These are phyloP conservation scores for Gracilaria caudata DNA, from an alignment of 23 red algal genomes.

Conservation along the genomic window DNA sequence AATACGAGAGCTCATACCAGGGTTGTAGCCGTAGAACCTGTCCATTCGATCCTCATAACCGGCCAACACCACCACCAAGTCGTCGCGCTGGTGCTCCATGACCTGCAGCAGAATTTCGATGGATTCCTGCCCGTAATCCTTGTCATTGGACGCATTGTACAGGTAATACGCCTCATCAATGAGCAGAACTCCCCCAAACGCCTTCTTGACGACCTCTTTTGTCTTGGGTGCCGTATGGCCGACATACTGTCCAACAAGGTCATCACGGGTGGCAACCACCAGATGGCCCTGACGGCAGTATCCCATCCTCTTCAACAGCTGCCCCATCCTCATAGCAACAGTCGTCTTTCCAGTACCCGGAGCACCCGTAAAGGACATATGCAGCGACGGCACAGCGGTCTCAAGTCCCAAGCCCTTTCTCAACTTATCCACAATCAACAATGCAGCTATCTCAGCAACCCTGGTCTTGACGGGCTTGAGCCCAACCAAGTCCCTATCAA, in stretches of 20 bases:
- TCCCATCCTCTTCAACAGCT: conserved; percentile 93
- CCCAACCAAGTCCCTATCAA: conserved; percentile 92
- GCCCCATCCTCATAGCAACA: conserved; percentile 99
- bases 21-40: conserved; percentile 95
- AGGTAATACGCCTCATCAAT: conserved; percentile 99
- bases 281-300: conserved; percentile 91
- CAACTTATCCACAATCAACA: conserved; percentile 98
- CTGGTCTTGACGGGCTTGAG: conserved; percentile 94
- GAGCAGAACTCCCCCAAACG: conserved; percentile 94
- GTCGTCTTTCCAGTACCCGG: conserved; percentile 99
- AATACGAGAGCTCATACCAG: conserved; percentile 96
- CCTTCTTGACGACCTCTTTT: conserved; percentile 99
- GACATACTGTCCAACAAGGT: conserved; percentile 99
- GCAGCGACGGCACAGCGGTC: conserved; percentile 88
- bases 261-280: conserved; percentile 93
- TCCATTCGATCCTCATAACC: conserved; percentile 99
- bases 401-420: conserved; percentile 82
- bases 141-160: conserved; percentile 99
- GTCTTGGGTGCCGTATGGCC: conserved; percentile 99
- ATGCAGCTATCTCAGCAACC: conserved; percentile 95
- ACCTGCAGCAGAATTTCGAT: conserved; percentile 98
- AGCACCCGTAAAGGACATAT: conserved; percentile 97
- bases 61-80: conserved; percentile 90
- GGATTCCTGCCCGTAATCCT: conserved; percentile 96
- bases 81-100: conserved; percentile 94